A percentile compares a stretch with the other conserved stretches of the same genome.
These are phyloP conservation scores for Alternaria ethzedia DNA, from an alignment of 2,329 filamentous ascomycete genomes.

Conservation along the genomic window DNA sequence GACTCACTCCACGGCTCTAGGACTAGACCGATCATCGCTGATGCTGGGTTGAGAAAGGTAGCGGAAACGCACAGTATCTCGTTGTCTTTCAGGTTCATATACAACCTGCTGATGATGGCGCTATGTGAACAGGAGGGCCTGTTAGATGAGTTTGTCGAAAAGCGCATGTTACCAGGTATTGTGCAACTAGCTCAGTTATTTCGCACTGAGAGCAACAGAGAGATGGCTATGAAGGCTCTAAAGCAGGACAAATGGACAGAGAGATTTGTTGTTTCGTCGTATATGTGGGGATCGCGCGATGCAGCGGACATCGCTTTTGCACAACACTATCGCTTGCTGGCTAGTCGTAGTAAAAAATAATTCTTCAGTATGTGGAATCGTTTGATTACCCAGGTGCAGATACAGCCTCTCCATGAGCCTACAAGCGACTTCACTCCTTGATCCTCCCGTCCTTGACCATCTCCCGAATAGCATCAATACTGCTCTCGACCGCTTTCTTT, in stretches of 20 bases:
- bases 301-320: not conserved
- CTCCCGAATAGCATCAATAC: slow-evolving; percentile 51
- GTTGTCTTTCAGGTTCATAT: not conserved
- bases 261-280: not conserved
- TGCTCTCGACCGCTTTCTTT: slow-evolving; percentile 52
- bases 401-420: not conserved
- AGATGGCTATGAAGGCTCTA: not conserved
- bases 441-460: slow-evolving; percentile 51
- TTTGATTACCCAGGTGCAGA: not conserved
- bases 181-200: not conserved
- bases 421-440: slow-evolving; percentile 4
- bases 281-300: not conserved
- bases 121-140: slow-evolving; percentile 5
- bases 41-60: not conserved
- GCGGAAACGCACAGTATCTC: not conserved
- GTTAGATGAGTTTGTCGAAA: slow-evolving; percentile 2
- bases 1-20: not conserved
- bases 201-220: not conserved
- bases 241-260: not conserved
- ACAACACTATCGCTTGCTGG: not conserved
- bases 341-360: not conserved
- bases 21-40: not conserved
- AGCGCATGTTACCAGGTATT: not conserved
- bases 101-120: slow-evolving; percentile 2
- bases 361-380: not conserved